A percentile compares a stretch with the other conserved stretches of the same genome.
Conservation (phyloP, 2,329 filamentous ascomycete species). For the Dactylonectria estremocensis region DNA sequence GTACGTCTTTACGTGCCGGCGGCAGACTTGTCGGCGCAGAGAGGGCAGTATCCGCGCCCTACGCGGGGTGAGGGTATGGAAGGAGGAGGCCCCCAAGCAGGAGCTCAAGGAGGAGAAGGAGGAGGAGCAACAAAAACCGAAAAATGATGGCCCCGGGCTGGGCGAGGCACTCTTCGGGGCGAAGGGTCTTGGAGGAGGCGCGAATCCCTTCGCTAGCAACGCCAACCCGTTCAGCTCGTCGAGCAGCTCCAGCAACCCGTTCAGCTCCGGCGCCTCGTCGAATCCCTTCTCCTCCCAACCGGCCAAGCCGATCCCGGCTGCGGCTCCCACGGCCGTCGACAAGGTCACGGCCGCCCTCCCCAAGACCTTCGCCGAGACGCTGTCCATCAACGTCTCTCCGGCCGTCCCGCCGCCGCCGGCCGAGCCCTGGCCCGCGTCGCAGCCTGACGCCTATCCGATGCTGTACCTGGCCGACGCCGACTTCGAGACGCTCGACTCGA, state of each 20-base stretch:
- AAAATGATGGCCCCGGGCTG: slow-evolving; percentile 61
- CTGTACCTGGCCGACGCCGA: slow-evolving; percentile 90
- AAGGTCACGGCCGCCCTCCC: slow-evolving; percentile 58
- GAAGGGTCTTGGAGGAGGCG: slow-evolving; percentile 60
- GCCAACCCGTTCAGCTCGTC: slow-evolving; percentile 63
- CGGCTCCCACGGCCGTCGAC: slow-evolving; percentile 21
- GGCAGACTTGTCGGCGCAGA: slow-evolving; percentile 84
- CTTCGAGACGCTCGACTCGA: slow-evolving; percentile 85
- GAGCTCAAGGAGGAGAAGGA: slow-evolving; percentile 50
- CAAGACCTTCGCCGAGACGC: slow-evolving; percentile 80
- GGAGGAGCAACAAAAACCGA: slow-evolving; percentile 54
- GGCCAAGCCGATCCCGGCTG: slow-evolving; percentile 51
- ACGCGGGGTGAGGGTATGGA: slow-evolving; percentile 74
- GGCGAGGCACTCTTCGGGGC: slow-evolving; percentile 81
- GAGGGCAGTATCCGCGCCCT: slow-evolving; percentile 85
- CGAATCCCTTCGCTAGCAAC: slow-evolving; percentile 74
- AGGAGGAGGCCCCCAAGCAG: slow-evolving; percentile 52
- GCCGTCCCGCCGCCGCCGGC: slow-evolving; percentile 55
- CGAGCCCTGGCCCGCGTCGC: slow-evolving; percentile 83
- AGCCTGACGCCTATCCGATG: slow-evolving; percentile 80
- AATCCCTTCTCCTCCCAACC: slow-evolving; percentile 52
- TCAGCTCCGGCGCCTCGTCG: slow-evolving; percentile 44
- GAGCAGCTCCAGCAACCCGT: slow-evolving; percentile 48
- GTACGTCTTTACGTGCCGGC: slow-evolving; percentile 87
- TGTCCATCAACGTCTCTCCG: slow-evolving; percentile 77